Evolutionary conservation across 2,329 filamentous ascomycete species (phyloP), one percentile per base, ranked within the genome.

Genomic region (Myriosclerotinia duriaeana): DNA sequence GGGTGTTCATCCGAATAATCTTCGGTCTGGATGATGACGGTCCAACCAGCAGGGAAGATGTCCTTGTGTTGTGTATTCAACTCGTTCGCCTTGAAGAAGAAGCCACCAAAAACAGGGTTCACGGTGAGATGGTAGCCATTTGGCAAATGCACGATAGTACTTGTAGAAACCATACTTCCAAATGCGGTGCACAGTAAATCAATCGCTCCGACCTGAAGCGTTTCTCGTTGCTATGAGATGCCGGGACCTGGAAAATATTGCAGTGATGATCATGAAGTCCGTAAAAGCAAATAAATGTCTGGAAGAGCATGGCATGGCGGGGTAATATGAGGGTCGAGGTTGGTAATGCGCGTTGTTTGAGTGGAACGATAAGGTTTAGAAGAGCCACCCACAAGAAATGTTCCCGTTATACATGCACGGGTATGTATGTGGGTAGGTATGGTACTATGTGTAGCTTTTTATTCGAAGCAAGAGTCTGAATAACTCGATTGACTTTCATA

Each of bases 91-190:
- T 93, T 95, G 87, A 97, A 97, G 74, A 89, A 91, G 66, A 95
- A 84, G 42, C 94, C 94, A n/a, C 91, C 92, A 77, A 97, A 97
- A 36, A 97, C 92, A 0, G 93, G 91, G 17, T 87, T 87, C 42
- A 96, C 90, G 3, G 88, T 89, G 75, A 95, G 85, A 70, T 84
- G 89, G 79, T 95, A 92, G 74, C 93, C 94, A 79, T 97, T 96
- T 58, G 94, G 94, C 72, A 98, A 82, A 77, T 90, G 85, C 68
- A 93, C 82, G 56, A 85, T 77, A 59, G 61, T 71, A 22, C 68
- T 68, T 3, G 67, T 68, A 3, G 72, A 68, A 15, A 71, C 69
- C 74, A 76, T 76, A 8, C 66, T 64, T 30, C 26, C 50, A 26
- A 56, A 40, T 22, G 20, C 52, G 59, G 20, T 50, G 15, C 52